Conservation (phyloP, 352 stramenopile genomes). For the Globisporangium paroecandrum region DNA sequence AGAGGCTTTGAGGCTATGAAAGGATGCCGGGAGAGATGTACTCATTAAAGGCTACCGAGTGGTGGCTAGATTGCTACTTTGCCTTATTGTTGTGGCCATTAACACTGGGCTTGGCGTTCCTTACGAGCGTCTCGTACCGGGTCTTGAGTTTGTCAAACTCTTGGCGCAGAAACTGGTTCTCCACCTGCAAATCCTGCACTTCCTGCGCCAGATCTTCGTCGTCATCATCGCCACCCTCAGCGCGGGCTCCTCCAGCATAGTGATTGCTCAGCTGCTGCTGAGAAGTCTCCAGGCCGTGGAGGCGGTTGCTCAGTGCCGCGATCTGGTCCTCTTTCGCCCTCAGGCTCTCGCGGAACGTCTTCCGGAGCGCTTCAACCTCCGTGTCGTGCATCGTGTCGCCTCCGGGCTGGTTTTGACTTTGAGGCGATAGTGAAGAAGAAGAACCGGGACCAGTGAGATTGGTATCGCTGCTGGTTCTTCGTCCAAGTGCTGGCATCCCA, state of each 20-base stretch:
- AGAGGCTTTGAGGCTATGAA: background rate
- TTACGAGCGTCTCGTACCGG: slow-evolving; percentile 47
- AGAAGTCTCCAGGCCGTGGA: slow-evolving; percentile 18
- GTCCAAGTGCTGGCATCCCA: slow-evolving; percentile 14
- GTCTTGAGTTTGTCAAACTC: slow-evolving; percentile 69
- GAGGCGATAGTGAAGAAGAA: background rate
- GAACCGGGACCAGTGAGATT: background rate
- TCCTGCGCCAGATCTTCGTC: slow-evolving; percentile 25
- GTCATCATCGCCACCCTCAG: too few relatives aligned
- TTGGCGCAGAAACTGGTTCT: slow-evolving; percentile 63
- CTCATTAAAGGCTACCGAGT: background rate
- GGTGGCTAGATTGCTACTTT: background rate
- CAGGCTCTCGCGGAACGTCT: slow-evolving; percentile 51
- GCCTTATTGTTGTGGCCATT: background rate
- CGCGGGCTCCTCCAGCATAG: background rate
- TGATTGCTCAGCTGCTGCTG: background rate
- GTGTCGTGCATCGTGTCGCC: slow-evolving; percentile 23
- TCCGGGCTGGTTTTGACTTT: slow-evolving; percentile 18
- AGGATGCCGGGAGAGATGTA: background rate
- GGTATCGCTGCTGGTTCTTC: background rate
- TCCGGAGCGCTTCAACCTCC: slow-evolving; percentile 39
- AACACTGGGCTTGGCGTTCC: slow-evolving; percentile 1
- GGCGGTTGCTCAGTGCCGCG: slow-evolving; percentile 36
- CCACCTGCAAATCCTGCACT: slow-evolving; percentile 52
- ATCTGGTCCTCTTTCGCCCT: slow-evolving; percentile 63